A percentile compares a stretch with the other conserved stretches of the same genome.
Conservation (phyloP, 2,329 filamentous ascomycete genomes). For the Dothideomycetes sp. region DNA sequence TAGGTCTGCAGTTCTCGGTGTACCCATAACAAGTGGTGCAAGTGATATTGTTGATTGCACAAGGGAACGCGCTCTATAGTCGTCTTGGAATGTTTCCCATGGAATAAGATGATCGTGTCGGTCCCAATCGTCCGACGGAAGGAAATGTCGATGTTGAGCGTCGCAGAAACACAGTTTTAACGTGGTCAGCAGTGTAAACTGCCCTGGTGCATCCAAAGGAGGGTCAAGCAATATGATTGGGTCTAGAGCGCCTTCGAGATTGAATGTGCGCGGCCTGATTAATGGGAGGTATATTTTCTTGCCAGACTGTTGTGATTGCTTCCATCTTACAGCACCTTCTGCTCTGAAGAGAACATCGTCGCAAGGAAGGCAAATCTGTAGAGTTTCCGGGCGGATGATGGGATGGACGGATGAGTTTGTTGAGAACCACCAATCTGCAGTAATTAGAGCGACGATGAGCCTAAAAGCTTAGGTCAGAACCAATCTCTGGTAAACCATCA, state of each 20-base stretch:
- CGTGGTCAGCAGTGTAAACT: slow-evolving; percentile 14
- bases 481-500: neutral
- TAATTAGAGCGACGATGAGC: slow-evolving; percentile 14
- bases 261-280: slow-evolving; percentile 14
- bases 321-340: slow-evolving; percentile 12
- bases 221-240: slow-evolving; percentile 14
- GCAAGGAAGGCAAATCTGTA: slow-evolving; percentile 15
- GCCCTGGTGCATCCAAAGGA: slow-evolving; percentile 14
- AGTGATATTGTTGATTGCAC: slow-evolving; percentile 30
- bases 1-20: slow-evolving; percentile 36
- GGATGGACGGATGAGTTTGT: slow-evolving; percentile 14
- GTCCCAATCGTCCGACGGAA: slow-evolving; percentile 15
- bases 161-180: slow-evolving; percentile 16
- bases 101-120: slow-evolving; percentile 15
- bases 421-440: slow-evolving; percentile 17
- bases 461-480: neutral
- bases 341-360: slow-evolving; percentile 16
- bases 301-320: slow-evolving; percentile 12
- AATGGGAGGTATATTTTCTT: slow-evolving; percentile 14
- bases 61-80: slow-evolving; percentile 35
- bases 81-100: slow-evolving; percentile 38
- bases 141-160: slow-evolving; percentile 16
- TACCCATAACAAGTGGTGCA: slow-evolving; percentile 33
- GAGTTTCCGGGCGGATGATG: slow-evolving; percentile 12
- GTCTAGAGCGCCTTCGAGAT: slow-evolving; percentile 15